These are phyloP conservation scores for Dryadomyces quercivorus DNA, from an alignment of 2,329 filamentous ascomycete genomes.

Conservation along the genomic window DNA sequence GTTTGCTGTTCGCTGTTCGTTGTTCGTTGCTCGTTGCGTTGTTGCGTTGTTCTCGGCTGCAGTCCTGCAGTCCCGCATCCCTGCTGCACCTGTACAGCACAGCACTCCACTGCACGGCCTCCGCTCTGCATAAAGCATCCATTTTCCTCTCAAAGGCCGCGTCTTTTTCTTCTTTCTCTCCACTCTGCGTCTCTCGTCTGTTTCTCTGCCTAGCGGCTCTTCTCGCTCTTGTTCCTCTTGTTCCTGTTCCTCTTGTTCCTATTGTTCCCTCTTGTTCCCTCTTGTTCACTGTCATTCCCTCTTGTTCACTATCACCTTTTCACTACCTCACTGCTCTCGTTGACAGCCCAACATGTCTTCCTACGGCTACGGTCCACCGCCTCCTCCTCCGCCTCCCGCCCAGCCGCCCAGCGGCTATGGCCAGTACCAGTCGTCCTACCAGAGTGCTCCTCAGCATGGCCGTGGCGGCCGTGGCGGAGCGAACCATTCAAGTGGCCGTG, in stretches of 20 bases:
- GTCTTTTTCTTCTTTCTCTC: too few species aligned
- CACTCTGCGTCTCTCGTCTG: too few species aligned
- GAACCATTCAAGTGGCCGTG: slow-evolving; percentile 23
- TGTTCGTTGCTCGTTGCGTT: too few species aligned
- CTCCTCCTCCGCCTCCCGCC: slow-evolving; percentile 28
- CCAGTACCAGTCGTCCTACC: slow-evolving; percentile 25
- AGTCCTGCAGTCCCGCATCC: too few species aligned
- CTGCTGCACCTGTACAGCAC: too few species aligned
- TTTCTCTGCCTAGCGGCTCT: too few species aligned
- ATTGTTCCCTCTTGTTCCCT: not conserved
- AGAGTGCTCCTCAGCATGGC: slow-evolving; percentile 15
- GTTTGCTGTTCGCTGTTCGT: not conserved
- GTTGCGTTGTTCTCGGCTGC: too few species aligned
- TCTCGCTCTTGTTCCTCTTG: not conserved
- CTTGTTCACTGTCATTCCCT: not conserved
- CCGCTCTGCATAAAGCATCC: not conserved
- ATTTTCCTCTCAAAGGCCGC: too few species aligned
- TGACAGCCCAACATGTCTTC: slow-evolving; percentile 25
- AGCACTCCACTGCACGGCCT: too few species aligned
- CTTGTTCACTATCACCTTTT: not conserved
- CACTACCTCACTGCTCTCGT: not conserved
- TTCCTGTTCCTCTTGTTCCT: not conserved
- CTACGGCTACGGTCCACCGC: slow-evolving; percentile 43
- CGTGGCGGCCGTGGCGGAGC: slow-evolving; percentile 30
- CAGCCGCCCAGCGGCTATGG: slow-evolving; percentile 24